A percentile compares a stretch with the other conserved stretches of the same genome.
These are phyloP conservation scores for Colletotrichum sidae DNA, from an alignment of 2,329 filamentous ascomycete species.

Conservation along the genomic window DNA sequence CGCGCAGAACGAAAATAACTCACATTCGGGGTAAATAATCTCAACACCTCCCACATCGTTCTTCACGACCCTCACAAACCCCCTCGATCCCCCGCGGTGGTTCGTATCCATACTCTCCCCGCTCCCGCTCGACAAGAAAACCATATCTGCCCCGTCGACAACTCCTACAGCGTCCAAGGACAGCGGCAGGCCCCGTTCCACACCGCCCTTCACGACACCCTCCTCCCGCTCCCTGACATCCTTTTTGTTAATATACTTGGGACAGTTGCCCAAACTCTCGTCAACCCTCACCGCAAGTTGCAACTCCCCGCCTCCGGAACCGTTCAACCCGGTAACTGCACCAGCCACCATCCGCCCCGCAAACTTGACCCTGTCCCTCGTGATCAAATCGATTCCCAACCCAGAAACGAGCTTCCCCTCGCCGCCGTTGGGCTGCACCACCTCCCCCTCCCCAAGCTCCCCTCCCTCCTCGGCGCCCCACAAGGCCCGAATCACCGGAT, in stretches of 20 bases:
- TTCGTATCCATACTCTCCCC: slow-evolving; percentile 84
- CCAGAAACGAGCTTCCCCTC: slow-evolving; percentile 55
- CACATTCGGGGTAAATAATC: slow-evolving; percentile 81
- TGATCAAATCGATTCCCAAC: slow-evolving; percentile 75
- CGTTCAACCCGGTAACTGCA: slow-evolving; percentile 55
- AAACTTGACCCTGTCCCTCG: slow-evolving; percentile 79
- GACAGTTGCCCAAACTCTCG: slow-evolving; percentile 84
- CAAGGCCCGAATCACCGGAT: slow-evolving; percentile 77
- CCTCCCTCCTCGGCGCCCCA: slow-evolving; percentile 56
- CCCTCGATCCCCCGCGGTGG: slow-evolving; percentile 78
- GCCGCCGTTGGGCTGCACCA: slow-evolving; percentile 51
- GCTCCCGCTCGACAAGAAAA: slow-evolving; percentile 80
- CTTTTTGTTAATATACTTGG: slow-evolving; percentile 87
- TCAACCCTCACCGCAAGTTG: slow-evolving; percentile 76
- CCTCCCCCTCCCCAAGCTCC: slow-evolving; percentile 52
- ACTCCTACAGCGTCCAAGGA: slow-evolving; percentile 67
- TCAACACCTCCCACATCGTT: slow-evolving; percentile 61
- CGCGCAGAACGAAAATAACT: slow-evolving; percentile 38
- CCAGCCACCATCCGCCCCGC: slow-evolving; percentile 77
- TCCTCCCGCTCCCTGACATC: slow-evolving; percentile 56
- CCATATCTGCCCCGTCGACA: slow-evolving; percentile 74
- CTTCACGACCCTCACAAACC: slow-evolving; percentile 77
- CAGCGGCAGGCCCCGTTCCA: slow-evolving; percentile 55
- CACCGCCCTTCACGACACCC: slow-evolving; percentile 13
- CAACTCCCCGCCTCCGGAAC: slow-evolving; percentile 47